phyloP scores from a whole-genome alignment of 2,329 filamentous ascomycete species.

The Ceratocystiopsis brevicomis region DNA sequence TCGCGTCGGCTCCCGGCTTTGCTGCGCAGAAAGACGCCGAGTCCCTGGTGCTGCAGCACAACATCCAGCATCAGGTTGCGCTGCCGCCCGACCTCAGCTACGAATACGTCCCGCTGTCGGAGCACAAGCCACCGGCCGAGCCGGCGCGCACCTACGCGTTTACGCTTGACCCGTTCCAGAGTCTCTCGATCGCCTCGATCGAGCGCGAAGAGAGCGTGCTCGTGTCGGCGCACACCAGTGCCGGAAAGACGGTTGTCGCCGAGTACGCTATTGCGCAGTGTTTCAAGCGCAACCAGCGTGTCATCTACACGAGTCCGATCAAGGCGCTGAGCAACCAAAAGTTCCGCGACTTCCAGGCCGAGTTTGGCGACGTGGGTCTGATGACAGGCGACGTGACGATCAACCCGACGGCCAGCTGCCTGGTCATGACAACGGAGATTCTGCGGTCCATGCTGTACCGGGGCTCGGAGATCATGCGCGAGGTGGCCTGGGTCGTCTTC shows the following conservation, averaged over 20 bases:
- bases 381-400: conserved; percentile 99
- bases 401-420: conserved; percentile 90
- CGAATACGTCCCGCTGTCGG: conserved; percentile 82
- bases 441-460: conserved; percentile 94
- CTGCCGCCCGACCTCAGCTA: conserved; percentile 86
- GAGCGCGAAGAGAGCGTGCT: conserved; percentile 91
- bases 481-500: conserved; percentile 96
- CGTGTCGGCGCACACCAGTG: conserved; percentile 92
- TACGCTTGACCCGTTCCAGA: conserved; percentile 92
- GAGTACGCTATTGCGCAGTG: conserved; percentile 98
- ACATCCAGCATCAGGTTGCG: conserved; percentile 95
- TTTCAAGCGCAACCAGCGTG: conserved; percentile 88
- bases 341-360: conserved; percentile 85
- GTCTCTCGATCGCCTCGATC: conserved; percentile 83
- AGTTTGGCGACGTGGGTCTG: conserved; percentile 90
- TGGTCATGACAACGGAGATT: conserved; percentile 99
- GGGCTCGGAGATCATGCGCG: conserved; percentile 97
- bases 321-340: conserved; percentile 98
- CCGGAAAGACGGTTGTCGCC: conserved; percentile 93
- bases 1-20: conserved; percentile 59
- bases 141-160: conserved; percentile 77
- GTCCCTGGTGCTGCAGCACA: conserved; percentile 74
- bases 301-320: conserved; percentile 98
- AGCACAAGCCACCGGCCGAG: conserved; percentile 76
- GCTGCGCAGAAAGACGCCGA: conserved; percentile 41